phyloP scores from a whole-genome alignment of 345 rosid genomes.

The Gossypium raimondii region DNA sequence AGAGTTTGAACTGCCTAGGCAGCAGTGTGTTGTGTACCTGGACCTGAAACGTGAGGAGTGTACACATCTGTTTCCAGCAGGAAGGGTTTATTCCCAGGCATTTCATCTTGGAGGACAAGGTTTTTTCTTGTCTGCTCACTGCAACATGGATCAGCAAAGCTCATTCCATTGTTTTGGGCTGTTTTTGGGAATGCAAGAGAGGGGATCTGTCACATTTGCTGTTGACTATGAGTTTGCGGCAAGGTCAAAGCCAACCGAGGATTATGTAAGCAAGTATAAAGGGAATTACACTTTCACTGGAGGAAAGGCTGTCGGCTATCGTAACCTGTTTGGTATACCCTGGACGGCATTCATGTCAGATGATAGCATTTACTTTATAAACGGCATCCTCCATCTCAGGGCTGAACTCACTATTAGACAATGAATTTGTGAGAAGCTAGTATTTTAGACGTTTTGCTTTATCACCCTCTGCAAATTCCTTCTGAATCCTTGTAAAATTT shows the following conservation, averaged over 20 bases:
- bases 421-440: conserved; percentile 12
- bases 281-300: conserved; percentile 54
- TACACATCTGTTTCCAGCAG: conserved; percentile 43
- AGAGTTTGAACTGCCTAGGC: conserved; percentile 64
- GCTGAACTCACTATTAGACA: conserved; percentile 72
- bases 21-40: conserved; percentile 69
- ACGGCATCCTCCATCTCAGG: conserved; percentile 69
- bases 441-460: background rate
- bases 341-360: conserved; percentile 61
- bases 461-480: background rate
- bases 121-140: conserved; percentile 60
- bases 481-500: background rate
- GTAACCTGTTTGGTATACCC: conserved; percentile 51
- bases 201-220: conserved; percentile 45
- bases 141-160: conserved; percentile 61
- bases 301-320: conserved; percentile 58
- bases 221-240: conserved; percentile 75
- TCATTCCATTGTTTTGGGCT: conserved; percentile 67
- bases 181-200: conserved; percentile 66
- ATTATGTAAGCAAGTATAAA: conserved; percentile 45
- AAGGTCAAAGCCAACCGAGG: conserved; percentile 57
- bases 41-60: conserved; percentile 75
- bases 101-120: conserved; percentile 74
- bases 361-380: conserved; percentile 58
- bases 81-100: conserved; percentile 57